A percentile compares a stretch with the other conserved stretches of the same genome.
These are phyloP conservation scores for Cryptococcus hybrid DNA, from an alignment of 1,284 basidiomycete species.

Conservation along the genomic window DNA sequence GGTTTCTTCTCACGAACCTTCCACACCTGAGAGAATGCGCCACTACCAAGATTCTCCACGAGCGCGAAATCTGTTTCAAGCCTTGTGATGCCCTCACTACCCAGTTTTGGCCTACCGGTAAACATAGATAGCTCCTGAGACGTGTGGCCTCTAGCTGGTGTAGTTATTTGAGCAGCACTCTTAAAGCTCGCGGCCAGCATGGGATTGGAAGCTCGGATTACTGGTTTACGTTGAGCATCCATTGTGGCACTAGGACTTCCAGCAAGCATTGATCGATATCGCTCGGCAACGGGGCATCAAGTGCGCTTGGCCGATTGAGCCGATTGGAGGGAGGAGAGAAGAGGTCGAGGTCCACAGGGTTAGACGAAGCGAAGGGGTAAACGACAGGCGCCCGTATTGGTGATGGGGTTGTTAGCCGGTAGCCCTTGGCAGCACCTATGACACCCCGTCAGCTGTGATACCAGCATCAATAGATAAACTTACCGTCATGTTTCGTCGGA, in stretches of 20 bases:
- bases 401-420: slow-evolving; percentile 35
- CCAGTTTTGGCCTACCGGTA: neutral
- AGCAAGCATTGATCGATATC: slow-evolving; percentile 7
- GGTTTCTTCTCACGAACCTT: slow-evolving; percentile 71
- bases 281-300: slow-evolving; percentile 11
- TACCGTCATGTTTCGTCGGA: slow-evolving; percentile 36
- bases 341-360: slow-evolving; percentile 1
- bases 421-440: slow-evolving; percentile 17
- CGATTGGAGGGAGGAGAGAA: slow-evolving; percentile 12
- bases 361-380: slow-evolving; percentile 36
- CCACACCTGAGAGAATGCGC: slow-evolving; percentile 91
- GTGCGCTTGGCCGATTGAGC: neutral
- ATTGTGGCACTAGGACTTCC: slow-evolving; percentile 11
- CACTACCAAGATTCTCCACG: slow-evolving; percentile 77
- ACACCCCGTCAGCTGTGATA: slow-evolving; percentile 2
- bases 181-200: slow-evolving; percentile 41
- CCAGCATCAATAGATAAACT: slow-evolving; percentile 2
- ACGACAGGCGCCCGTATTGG: slow-evolving; percentile 18
- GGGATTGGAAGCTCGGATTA: slow-evolving; percentile 45
- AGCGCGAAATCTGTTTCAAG: slow-evolving; percentile 61
- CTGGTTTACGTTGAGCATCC: slow-evolving; percentile 21
- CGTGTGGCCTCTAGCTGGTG: neutral
- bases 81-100: slow-evolving; percentile 4
- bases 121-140: neutral
- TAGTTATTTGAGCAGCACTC: slow-evolving; percentile 1